These are phyloP conservation scores for Tillandsia leiboldiana DNA, from an alignment of 176 grass and related monocot genomes.

Conservation along the genomic window DNA sequence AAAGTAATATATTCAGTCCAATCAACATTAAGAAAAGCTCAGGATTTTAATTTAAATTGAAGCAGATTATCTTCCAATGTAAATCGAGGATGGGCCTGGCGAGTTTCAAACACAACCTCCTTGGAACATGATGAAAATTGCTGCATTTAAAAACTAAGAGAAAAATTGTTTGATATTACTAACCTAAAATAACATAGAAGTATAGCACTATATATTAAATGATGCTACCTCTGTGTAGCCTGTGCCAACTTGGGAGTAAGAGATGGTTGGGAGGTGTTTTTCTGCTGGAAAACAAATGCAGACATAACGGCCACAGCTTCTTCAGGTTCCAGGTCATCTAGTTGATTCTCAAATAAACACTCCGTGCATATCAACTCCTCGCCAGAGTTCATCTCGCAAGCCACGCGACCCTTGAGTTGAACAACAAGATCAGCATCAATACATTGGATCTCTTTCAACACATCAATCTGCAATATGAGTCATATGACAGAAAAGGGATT, in stretches of 20 bases:
- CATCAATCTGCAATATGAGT: slow-evolving; percentile 64
- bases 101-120: no score
- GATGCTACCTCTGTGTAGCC: slow-evolving; percentile 64
- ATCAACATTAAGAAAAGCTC: neutral
- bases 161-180: neutral
- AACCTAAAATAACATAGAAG: neutral
- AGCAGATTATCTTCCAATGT: neutral
- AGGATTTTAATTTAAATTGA: neutral
- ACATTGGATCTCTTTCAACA: slow-evolving; percentile 73
- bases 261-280: slow-evolving; percentile 74
- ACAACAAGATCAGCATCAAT: slow-evolving; percentile 94
- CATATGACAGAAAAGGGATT: neutral
- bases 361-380: slow-evolving; percentile 89
- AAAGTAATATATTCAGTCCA: neutral
- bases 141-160: no score
- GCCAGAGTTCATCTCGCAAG: slow-evolving; percentile 94
- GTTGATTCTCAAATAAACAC: slow-evolving; percentile 92
- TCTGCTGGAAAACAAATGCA: slow-evolving; percentile 86
- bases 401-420: slow-evolving; percentile 90
- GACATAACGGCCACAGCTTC: slow-evolving; percentile 96
- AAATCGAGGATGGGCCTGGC: no score
- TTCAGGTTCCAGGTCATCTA: slow-evolving; percentile 86
- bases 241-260: slow-evolving; percentile 67
- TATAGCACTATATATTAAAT: no score
- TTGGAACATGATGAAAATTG: no score